Evolutionary conservation across 768 basidiomycete genomes (phyloP), one percentile per base, ranked within the genome.

Genomic region (Auricularia cornea): DNA sequence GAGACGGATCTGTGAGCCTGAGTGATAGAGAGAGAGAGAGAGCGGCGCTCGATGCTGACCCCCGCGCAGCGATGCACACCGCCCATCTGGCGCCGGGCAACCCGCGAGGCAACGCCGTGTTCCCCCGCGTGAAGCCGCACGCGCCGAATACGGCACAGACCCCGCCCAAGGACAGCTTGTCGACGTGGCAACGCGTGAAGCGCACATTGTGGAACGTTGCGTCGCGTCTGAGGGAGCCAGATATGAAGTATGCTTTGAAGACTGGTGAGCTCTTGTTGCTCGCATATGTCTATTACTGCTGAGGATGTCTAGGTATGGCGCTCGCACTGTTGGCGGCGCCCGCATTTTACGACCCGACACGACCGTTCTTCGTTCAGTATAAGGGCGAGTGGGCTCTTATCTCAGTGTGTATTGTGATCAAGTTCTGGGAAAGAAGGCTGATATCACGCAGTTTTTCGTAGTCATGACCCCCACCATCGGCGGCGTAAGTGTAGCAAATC

Each of bases 301-400:
- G 4, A n/a, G 23, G 20, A 11, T 30, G 11, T 10, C 51, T 28
- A 52, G 54, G 89, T 26, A 84, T 92, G 77, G 90, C 89, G 1
- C 86, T 86, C 51, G 89, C 91, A 0, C 74, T 97, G 29, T 78
- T 98, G 3, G 88, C 94, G 0, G 81, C 89, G 0, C 94, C 95
- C 2, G 95, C 95, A 0, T 98, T 96, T 74, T 86, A 91, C 64
- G 89, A 90, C 61, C 65, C 73, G 20, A 94, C 90, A 1, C 79
- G 94, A 29, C 87, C 86, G 3, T 73, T 84, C 3, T 98, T 97
- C 70, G 78, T 91, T 51, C 82, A 86, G 57, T 94, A 89, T 68
- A 83, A 87, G 68, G 95, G 95, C 38, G 94, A 98, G 75, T 99
- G 96, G 96, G 94, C 94, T 1, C 76, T 99, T 70, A 91, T 98